Percentiles rank a stretch among this genome's conserved stretches.
These are phyloP conservation scores for Lactarius evosmus DNA, from an alignment of 768 basidiomycete species.

Conservation along the genomic window DNA sequence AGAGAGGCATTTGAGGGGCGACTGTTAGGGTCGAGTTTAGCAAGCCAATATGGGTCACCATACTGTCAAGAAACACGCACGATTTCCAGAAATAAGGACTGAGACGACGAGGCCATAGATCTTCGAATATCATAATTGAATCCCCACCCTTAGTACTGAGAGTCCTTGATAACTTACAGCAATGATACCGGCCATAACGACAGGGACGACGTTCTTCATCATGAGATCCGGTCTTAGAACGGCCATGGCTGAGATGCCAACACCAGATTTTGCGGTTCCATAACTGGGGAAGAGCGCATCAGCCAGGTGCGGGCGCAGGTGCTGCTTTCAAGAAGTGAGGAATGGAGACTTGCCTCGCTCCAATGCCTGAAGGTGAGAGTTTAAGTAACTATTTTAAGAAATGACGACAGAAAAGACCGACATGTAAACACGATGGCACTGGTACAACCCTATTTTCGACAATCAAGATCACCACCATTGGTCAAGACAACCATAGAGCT, in stretches of 20 bases:
- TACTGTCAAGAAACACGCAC: conserved; percentile 55
- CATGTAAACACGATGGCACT: conserved; percentile 97
- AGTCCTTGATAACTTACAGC: conserved; percentile 97
- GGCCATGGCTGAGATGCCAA: conserved; percentile 94
- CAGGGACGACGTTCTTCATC: conserved; percentile 76
- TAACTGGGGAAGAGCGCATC: conserved; percentile 54
- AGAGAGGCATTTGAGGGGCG: conserved; percentile 49
- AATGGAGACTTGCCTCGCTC: conserved; percentile 61
- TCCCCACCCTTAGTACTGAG: too few species aligned
- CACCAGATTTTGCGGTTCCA: conserved; percentile 98
- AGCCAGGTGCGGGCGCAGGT: background rate
- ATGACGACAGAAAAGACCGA: conserved; percentile 41
- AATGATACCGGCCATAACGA: conserved; percentile 99
- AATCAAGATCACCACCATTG: background rate
- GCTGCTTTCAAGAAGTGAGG: too few species aligned
- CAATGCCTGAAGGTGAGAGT: conserved; percentile 56
- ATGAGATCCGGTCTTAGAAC: conserved; percentile 94
- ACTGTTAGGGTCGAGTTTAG: conserved; percentile 12
- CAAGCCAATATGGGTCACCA: background rate
- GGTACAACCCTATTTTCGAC: conserved; percentile 76
- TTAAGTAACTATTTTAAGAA: background rate
- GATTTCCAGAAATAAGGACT: conserved; percentile 81
- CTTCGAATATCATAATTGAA: conserved; percentile 48
- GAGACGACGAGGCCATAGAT: conserved; percentile 99
- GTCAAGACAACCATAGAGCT: conserved; percentile 32